Conservation (phyloP, 129 eudicot genomes). For the Calendula officinalis region DNA sequence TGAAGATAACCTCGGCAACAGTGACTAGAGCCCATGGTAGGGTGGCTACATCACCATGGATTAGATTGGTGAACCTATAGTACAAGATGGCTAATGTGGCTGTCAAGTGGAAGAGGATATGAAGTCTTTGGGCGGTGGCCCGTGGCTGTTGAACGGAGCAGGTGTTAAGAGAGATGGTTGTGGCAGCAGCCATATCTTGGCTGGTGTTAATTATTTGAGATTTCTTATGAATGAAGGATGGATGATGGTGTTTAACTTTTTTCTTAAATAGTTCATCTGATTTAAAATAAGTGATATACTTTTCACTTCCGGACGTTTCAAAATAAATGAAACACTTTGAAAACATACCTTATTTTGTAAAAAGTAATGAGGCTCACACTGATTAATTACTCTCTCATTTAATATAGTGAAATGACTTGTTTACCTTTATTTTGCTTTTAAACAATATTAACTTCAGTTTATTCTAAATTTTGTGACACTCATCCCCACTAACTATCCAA, state of each 20-base stretch:
- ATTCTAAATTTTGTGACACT: too few species aligned
- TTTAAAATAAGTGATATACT: too few species aligned
- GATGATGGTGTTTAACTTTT: not conserved
- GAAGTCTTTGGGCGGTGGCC: conserved; percentile 49
- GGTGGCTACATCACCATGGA: conserved; percentile 22
- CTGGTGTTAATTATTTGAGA: not conserved
- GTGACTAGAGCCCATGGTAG: conserved; percentile 43
- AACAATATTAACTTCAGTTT: too few species aligned
- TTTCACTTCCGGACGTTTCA: too few species aligned
- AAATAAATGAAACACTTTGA: too few species aligned
- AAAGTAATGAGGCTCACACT: too few species aligned
- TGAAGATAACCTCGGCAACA: conserved; percentile 47
- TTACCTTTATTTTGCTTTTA: too few species aligned
- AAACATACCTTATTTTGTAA: too few species aligned
- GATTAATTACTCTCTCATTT: too few species aligned
- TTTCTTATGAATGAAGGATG: conserved; percentile 5
- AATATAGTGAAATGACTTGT: too few species aligned
- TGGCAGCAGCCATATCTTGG: conserved; percentile 10
- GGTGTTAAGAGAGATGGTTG: conserved; percentile 37
- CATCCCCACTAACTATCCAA: too few species aligned
- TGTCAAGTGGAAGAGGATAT: conserved; percentile 41
- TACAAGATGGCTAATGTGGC: conserved; percentile 46
- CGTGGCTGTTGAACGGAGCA: conserved; percentile 58
- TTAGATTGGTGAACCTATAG: conserved; percentile 44
- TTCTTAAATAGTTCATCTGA: too few species aligned